phyloP scores from a whole-genome alignment of 1,139 yeast genomes.

The Suhomyces terraborum region DNA sequence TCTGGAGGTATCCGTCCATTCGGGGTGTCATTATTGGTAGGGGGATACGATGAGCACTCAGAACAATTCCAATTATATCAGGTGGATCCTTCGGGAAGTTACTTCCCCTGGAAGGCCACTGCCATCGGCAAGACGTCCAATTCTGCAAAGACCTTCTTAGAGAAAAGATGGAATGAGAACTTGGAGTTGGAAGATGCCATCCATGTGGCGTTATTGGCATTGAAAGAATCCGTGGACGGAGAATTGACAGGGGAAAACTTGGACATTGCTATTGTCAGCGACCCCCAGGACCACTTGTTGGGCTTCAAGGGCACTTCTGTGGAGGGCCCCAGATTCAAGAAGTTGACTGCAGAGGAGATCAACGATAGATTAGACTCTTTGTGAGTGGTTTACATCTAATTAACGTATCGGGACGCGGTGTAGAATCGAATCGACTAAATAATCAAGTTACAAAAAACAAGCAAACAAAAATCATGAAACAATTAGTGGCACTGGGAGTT shows the following conservation, averaged over 20 bases:
- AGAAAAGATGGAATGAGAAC: slow-evolving; percentile 97
- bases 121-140: slow-evolving; percentile 96
- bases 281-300: slow-evolving; percentile 75
- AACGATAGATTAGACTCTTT: slow-evolving; percentile 93
- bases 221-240: slow-evolving; percentile 97
- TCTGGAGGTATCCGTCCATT: slow-evolving; percentile 98
- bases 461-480: too few relatives aligned
- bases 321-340: slow-evolving; percentile 85
- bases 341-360: slow-evolving; percentile 84
- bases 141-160: slow-evolving; percentile 94
- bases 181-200: slow-evolving; percentile 97
- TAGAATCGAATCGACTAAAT: too few relatives aligned
- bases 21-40: slow-evolving; percentile 92
- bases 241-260: slow-evolving; percentile 96
- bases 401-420: neutral
- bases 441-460: too few relatives aligned
- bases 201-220: slow-evolving; percentile 89
- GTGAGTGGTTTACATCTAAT: slow-evolving; percentile 33
- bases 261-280: slow-evolving; percentile 87
- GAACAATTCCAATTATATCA: slow-evolving; percentile 82
- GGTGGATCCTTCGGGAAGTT: slow-evolving; percentile 97
- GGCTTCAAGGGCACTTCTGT: slow-evolving; percentile 86
- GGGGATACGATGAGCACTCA: slow-evolving; percentile 86
- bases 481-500: too few relatives aligned
- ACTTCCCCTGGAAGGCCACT: slow-evolving; percentile 99